These are phyloP conservation scores for Plasmopara muralis DNA, from an alignment of 352 stramenopile species.

Conservation along the genomic window DNA sequence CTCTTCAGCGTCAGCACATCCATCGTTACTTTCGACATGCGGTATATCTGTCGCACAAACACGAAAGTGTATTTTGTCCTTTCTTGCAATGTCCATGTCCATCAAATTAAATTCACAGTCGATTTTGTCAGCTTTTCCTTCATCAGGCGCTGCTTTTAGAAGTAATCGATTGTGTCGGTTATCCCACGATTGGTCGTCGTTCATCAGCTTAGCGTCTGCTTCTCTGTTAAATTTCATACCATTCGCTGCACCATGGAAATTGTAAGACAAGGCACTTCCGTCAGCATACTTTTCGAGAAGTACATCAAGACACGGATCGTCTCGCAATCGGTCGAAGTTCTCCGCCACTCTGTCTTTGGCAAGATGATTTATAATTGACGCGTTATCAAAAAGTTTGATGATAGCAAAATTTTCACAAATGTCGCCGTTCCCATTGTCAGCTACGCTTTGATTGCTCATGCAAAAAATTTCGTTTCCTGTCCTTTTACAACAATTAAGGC, in stretches of 20 bases:
- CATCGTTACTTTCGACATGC: not conserved
- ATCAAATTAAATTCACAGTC: not conserved
- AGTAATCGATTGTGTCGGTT: not conserved
- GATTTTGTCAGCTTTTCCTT: not conserved
- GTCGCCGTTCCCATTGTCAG: not conserved
- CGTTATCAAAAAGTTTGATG: not conserved
- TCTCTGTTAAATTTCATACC: not conserved
- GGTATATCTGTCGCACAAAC: not conserved
- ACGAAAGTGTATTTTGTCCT: not conserved
- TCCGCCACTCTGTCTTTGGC: not conserved
- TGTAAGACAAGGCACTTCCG: not conserved
- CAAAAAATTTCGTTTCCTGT: slow-evolving; percentile 3
- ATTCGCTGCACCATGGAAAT: not conserved
- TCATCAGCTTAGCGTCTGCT: not conserved
- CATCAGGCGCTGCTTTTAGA: not conserved
- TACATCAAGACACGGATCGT: not conserved
- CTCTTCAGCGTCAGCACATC: not conserved
- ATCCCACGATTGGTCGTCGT: not conserved
- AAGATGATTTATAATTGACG: not conserved
- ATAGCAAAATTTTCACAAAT: not conserved
- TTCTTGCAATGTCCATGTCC: not conserved
- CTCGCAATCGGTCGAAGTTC: not conserved
- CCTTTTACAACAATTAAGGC: not conserved
- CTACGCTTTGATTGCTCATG: not conserved
- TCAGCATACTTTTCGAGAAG: not conserved